Base-by-base conservation (phyloP, 2,329 filamentous ascomycete genomes). In the Aureobasidium sp. region DNA sequence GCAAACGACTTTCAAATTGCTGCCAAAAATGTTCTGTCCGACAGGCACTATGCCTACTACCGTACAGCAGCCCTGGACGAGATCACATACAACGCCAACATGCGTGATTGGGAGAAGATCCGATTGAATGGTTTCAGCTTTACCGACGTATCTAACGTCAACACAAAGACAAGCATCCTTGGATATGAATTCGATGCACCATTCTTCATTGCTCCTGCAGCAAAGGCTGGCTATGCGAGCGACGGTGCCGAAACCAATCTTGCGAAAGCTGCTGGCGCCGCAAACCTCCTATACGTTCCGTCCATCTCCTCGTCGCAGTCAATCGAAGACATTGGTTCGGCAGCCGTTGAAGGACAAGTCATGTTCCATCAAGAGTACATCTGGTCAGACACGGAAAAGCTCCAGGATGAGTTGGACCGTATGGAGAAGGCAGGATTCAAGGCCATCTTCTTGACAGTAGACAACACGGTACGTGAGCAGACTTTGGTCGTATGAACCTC, bases 121-220 rank as follows among this genome's bases (percentile, higher is more conserved):
- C 60, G 65, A 2, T 51, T 68, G 35, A 69, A 68, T 51, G 66
- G 66, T 38, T 68, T 68, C 60, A 65, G 60, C 47, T 67, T 69
- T 45, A 47, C 50, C 15, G 65, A 69, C 40, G 65, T 67, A 4
- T 66, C 65, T 1, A 61, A 66, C 25, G 37, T 64, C 53, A 65
- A 67, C 40, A 61, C 65, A 25, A 67, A 64, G 29, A 96, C 92
- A 25, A 95, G 87, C 2, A 96, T 97, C 89, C 86, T 97, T 11
- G 92, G 91, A 64, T 84, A 87, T 43, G 89, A 88, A 69, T 84
- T 85, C 64, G 83, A 86, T 63, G 87, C 93, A 47, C 93, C 93
- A 23, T 94, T 96, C 77, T 97, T 96, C 76, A 87, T 96, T 37
- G 95, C 93, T 1, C 93, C 93, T 43, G 96, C 93, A 13, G 93